These are phyloP conservation scores for Fusarium illudens DNA, from an alignment of 2,329 filamentous ascomycete genomes.

Conservation along the genomic window DNA sequence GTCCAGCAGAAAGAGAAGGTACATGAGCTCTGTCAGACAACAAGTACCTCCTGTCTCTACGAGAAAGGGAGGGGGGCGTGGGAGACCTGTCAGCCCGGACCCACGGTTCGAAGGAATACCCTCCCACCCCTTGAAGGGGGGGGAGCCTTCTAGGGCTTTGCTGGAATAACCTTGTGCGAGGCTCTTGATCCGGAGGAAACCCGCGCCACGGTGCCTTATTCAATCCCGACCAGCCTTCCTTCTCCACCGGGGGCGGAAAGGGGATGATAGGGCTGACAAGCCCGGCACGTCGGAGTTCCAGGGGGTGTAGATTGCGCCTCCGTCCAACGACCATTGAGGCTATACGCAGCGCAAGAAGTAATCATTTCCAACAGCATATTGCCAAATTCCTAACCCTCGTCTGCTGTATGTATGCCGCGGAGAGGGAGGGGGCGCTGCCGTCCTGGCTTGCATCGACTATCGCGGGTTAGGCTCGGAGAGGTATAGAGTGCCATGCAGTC, in stretches of 20 bases:
- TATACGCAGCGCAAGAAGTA: background rate
- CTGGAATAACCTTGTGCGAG: constrained; percentile 17
- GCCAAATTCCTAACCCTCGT: too few relatives aligned
- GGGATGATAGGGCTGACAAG: constrained; percentile 26
- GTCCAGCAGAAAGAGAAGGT: constrained; percentile 7
- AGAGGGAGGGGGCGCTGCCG: background rate
- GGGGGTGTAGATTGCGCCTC: background rate
- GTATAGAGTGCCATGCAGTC: constrained; percentile 21
- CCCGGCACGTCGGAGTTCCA: background rate
- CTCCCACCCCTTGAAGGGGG: constrained; percentile 18
- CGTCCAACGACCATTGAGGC: background rate
- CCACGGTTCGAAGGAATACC: constrained; percentile 22
- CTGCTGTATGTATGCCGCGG: too few relatives aligned
- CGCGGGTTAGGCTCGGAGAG: background rate
- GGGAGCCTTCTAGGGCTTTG: constrained; percentile 26
- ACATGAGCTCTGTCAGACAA: constrained; percentile 32
- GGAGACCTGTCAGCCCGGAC: constrained; percentile 1
- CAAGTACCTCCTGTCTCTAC: constrained; percentile 19
- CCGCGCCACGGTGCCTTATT: background rate
- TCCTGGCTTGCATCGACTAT: constrained; percentile 2
- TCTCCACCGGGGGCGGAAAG: background rate
- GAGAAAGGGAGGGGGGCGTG: background rate
- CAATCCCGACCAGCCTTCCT: background rate
- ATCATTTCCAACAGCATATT: too few relatives aligned
- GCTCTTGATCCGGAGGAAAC: background rate